phyloP scores from a whole-genome alignment of 805 yeast species.

The Candida krabiensis region DNA sequence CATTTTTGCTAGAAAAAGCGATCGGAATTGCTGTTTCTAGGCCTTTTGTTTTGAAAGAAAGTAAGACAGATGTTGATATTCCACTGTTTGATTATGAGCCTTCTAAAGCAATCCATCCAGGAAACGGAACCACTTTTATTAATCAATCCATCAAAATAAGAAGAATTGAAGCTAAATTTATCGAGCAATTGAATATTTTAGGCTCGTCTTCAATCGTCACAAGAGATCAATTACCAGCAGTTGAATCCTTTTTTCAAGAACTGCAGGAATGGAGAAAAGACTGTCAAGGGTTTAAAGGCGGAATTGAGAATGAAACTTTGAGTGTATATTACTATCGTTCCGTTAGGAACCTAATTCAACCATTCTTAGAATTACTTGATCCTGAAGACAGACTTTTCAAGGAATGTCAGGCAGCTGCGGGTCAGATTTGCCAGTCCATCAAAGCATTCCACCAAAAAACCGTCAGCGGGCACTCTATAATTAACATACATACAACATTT shows the following conservation, averaged over 20 bases:
- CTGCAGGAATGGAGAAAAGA: slow-evolving; percentile 58
- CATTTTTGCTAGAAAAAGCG: slow-evolving; percentile 60
- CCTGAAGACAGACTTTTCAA: slow-evolving; percentile 60
- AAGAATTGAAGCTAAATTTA: slow-evolving; percentile 59
- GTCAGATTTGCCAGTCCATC: slow-evolving; percentile 64
- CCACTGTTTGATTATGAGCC: slow-evolving; percentile 52
- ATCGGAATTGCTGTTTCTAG: slow-evolving; percentile 62
- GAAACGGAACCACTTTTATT: slow-evolving; percentile 42
- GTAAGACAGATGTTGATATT: slow-evolving; percentile 44
- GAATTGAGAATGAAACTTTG: slow-evolving; percentile 59
- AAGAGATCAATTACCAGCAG: slow-evolving; percentile 46
- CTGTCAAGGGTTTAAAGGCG: slow-evolving; percentile 46
- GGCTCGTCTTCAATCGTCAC: slow-evolving; percentile 29
- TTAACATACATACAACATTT: slow-evolving; percentile 66
- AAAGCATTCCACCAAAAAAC: slow-evolving; percentile 64
- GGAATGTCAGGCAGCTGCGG: slow-evolving; percentile 73
- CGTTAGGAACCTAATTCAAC: slow-evolving; percentile 60
- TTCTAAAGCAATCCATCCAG: slow-evolving; percentile 36
- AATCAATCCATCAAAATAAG: slow-evolving; percentile 57
- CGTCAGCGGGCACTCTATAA: slow-evolving; percentile 60
- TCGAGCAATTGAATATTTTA: slow-evolving; percentile 48
- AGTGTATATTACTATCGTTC: slow-evolving; percentile 60
- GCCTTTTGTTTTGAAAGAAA: slow-evolving; percentile 53
- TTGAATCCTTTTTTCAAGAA: slow-evolving; percentile 51
- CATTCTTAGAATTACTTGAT: slow-evolving; percentile 59